A percentile compares a stretch with the other conserved stretches of the same genome.
Conservation (phyloP, 129 eudicot genomes). For the Oenanthe sinensis region DNA sequence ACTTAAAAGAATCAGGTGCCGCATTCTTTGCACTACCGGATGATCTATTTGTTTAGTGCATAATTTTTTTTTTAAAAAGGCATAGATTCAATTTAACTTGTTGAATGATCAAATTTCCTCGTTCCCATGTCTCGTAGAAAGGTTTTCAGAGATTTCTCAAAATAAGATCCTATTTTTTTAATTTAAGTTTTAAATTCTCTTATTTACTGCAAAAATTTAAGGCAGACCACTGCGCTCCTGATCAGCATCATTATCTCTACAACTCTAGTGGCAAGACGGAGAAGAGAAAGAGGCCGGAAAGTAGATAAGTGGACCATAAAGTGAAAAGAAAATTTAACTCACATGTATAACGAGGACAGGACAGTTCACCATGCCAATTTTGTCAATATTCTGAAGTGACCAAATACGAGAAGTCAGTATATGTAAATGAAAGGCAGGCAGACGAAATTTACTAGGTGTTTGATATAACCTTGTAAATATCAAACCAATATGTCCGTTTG, state of each 20-base stretch:
- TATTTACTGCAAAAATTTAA: background rate
- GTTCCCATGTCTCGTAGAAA: background rate
- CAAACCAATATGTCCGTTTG: conserved; percentile 87
- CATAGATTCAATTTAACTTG: background rate
- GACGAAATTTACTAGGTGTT: background rate
- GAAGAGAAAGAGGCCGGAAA: background rate
- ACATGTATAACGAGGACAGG: conserved; percentile 82
- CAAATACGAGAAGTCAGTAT: conserved; percentile 5
- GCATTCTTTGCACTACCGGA: background rate
- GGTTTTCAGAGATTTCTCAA: background rate
- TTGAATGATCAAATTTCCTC: background rate
- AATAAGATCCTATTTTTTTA: background rate
- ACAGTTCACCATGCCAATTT: conserved; percentile 62
- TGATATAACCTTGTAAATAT: conserved; percentile 67
- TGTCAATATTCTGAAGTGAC: conserved; percentile 66
- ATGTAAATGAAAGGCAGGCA: background rate
- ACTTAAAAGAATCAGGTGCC: background rate
- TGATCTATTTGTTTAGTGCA: background rate
- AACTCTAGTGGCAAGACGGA: background rate
- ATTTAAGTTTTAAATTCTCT: background rate
- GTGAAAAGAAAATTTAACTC: conserved; percentile 18
- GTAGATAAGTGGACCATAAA: background rate
- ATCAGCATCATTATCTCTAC: background rate
- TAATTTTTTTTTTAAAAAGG: too few relatives aligned
- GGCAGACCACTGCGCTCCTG: background rate